A percentile compares a stretch with the other conserved stretches of the same genome.
These are phyloP conservation scores for Boehmeria nivea DNA, from an alignment of 306 rosid genomes.

Conservation along the genomic window DNA sequence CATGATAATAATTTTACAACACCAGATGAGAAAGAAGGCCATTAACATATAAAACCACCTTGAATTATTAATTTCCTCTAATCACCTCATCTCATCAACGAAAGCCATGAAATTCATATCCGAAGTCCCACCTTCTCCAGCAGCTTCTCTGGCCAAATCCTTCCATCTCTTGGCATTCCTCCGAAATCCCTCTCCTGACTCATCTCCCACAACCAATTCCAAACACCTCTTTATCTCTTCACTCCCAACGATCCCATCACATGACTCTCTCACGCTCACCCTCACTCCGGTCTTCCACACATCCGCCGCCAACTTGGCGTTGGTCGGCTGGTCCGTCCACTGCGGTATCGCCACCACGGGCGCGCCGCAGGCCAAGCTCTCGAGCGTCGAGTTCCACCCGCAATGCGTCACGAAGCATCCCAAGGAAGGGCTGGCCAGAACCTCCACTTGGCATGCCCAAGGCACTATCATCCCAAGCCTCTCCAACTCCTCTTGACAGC, in stretches of 20 bases:
- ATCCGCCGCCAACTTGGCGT: constrained; percentile 29
- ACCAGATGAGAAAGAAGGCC: too few relatives aligned
- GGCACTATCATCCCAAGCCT: constrained; percentile 26
- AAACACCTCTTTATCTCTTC: constrained; percentile 27
- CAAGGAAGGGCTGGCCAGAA: constrained; percentile 10
- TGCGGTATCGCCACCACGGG: constrained; percentile 30
- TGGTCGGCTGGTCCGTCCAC: constrained; percentile 29
- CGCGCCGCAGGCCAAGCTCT: constrained; percentile 25
- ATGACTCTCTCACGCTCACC: constrained; percentile 8
- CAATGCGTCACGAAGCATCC: constrained; percentile 36
- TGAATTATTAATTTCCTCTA: too few relatives aligned
- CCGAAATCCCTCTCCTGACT: constrained; percentile 12
- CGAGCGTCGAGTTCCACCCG: constrained; percentile 35
- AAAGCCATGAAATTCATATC: too few relatives aligned
- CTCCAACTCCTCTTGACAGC: constrained; percentile 2
- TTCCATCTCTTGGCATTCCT: constrained; percentile 27
- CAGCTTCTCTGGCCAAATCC: constrained; percentile 22
- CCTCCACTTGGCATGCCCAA: constrained; percentile 30
- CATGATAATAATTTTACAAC: too few relatives aligned
- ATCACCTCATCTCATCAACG: too few relatives aligned
- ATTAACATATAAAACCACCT: too few relatives aligned
- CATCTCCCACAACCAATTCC: constrained; percentile 26
- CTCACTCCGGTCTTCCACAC: constrained; percentile 29
- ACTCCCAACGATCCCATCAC: constrained; percentile 14
- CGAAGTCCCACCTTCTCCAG: constrained; percentile 29